phyloP scores from a whole-genome alignment of 495 filamentous ascomycete species.

The Thermothielavioides terrestris region DNA sequence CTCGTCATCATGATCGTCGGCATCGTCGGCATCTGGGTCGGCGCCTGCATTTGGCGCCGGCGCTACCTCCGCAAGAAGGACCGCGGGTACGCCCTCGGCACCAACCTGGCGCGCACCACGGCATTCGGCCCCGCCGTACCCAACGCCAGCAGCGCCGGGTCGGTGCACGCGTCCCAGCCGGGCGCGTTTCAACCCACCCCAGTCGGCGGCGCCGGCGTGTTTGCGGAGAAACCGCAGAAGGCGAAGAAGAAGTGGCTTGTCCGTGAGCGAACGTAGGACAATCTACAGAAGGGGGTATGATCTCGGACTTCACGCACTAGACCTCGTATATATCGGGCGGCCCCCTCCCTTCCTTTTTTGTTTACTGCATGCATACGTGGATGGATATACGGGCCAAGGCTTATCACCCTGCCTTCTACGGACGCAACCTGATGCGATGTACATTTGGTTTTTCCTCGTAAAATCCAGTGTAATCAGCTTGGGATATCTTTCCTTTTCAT shows the following conservation, averaged over 20 bases:
- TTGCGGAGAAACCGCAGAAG: conserved; percentile 23
- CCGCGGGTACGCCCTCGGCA: conserved; percentile 40
- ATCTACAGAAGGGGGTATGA: background rate
- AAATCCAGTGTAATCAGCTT: background rate
- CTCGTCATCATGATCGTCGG: conserved; percentile 44
- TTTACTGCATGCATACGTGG: background rate
- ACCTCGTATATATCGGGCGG: conserved; percentile 10
- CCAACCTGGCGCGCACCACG: conserved; percentile 23
- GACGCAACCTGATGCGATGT: background rate
- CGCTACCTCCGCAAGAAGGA: conserved; percentile 46
- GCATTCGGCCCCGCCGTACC: conserved; percentile 25
- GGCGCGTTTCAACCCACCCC: conserved; percentile 29
- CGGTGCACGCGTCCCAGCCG: conserved; percentile 21
- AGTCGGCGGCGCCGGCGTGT: conserved; percentile 20
- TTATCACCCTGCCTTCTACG: background rate
- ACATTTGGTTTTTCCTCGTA: background rate
- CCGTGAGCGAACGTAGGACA: conserved; percentile 24
- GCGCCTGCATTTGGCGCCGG: conserved; percentile 44
- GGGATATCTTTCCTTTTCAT: background rate
- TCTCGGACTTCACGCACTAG: background rate
- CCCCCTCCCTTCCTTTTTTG: background rate
- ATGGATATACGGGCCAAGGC: background rate
- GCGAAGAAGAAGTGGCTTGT: conserved; percentile 36
- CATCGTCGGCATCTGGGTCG: conserved; percentile 45
- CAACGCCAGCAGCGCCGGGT: conserved; percentile 20